Conservation (phyloP, 257 asterid genomes). For the Salvia rosmarinus region DNA sequence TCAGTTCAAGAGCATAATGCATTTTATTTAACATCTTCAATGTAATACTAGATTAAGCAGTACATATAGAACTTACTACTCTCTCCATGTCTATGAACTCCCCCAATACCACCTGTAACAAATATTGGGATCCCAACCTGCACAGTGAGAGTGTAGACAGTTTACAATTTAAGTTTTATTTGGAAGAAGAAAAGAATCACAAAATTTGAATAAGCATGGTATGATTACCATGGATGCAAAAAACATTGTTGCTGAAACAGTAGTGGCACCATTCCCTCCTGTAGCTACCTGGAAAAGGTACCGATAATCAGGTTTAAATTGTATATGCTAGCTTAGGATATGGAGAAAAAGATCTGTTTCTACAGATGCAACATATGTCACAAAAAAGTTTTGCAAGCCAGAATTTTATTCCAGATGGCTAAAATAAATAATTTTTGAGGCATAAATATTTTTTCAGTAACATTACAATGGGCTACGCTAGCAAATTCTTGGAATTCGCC, state of each 20-base stretch:
- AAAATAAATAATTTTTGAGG: background rate
- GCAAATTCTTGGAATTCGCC: background rate
- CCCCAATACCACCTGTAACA: conserved; percentile 97
- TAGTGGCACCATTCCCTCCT: conserved; percentile 88
- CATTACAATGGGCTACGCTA: background rate
- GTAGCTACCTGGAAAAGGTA: conserved; percentile 71
- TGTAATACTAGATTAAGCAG: conserved; percentile 15
- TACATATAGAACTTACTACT: conserved; percentile 55
- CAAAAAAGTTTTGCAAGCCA: background rate
- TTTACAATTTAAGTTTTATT: background rate
- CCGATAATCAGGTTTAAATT: conserved; percentile 27
- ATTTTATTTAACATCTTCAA: conserved; percentile 25
- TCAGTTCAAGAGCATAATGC: conserved; percentile 8
- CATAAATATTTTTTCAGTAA: background rate
- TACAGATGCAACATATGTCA: conserved; percentile 4
- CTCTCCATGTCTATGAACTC: conserved; percentile 95
- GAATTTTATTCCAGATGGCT: background rate
- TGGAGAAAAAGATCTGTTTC: background rate
- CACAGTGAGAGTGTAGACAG: conserved; percentile 26
- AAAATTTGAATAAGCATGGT: conserved; percentile 13
- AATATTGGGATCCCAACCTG: conserved; percentile 92
- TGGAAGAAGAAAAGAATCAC: background rate
- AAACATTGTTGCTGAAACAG: conserved; percentile 96
- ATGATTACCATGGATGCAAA: conserved; percentile 79
- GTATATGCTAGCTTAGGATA: conserved; percentile 2